phyloP scores from a whole-genome alignment of 208 protist species.

The Wallacemonas collosoma region DNA sequence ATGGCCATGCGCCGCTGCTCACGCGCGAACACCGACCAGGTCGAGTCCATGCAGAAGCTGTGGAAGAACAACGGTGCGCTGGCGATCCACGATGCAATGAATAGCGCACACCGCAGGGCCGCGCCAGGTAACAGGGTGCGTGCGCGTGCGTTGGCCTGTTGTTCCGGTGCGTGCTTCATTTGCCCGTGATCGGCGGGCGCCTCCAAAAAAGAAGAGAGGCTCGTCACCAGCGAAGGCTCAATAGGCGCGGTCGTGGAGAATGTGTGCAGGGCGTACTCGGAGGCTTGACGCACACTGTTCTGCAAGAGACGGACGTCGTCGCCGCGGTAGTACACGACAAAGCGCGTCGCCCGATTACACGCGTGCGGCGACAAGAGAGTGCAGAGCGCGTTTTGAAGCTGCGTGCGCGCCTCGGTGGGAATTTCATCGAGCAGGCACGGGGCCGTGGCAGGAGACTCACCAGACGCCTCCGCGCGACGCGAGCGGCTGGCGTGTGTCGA shows the following conservation, averaged over 20 bases:
- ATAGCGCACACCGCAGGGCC: constrained; percentile 28
- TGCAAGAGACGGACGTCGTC: constrained; percentile 85
- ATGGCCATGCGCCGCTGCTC: constrained; percentile 80
- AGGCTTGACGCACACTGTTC: constrained; percentile 57
- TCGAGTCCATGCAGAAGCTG: constrained; percentile 76
- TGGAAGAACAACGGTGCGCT: constrained; percentile 71
- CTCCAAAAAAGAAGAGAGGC: constrained; percentile 13
- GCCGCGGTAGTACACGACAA: constrained; percentile 84
- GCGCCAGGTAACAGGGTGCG: not conserved
- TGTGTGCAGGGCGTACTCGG: constrained; percentile 78
- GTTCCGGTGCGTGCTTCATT: no score
- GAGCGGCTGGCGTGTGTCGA: not conserved
- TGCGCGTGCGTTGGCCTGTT: no score
- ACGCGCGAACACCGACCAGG: constrained; percentile 76
- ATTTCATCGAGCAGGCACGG: constrained; percentile 4
- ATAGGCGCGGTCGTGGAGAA: constrained; percentile 71
- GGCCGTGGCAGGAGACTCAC: not conserved
- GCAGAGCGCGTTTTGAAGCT: constrained; percentile 33
- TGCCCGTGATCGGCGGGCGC: not conserved
- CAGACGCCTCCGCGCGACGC: no score
- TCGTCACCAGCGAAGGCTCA: constrained; percentile 45
- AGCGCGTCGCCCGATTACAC: constrained; percentile 78
- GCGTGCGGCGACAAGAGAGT: constrained; percentile 44
- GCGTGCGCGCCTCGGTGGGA: constrained; percentile 2
- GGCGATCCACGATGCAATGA: constrained; percentile 70